Conservation (phyloP, 495 filamentous ascomycete genomes). For the Aspergillus affinis region DNA sequence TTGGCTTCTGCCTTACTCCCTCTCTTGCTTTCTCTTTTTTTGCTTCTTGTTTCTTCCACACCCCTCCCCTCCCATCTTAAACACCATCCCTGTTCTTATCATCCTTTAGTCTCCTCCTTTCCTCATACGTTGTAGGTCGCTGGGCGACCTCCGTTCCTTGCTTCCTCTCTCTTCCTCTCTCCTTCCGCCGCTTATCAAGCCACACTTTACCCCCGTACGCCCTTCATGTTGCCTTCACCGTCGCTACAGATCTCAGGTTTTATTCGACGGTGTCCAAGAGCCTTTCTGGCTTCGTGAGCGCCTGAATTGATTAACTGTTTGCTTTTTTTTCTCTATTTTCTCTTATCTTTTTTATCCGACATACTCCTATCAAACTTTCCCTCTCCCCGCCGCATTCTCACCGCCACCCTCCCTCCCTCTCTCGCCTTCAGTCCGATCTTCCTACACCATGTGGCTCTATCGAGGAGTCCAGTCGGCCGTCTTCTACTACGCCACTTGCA, state of each 20-base stretch:
- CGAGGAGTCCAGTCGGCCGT: conserved; percentile 71
- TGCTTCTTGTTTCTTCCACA: conserved; percentile 3
- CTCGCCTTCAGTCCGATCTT: not conserved
- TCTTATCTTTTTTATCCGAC: not conserved
- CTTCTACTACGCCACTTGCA: conserved; percentile 83
- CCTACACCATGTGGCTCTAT: conserved; percentile 52
- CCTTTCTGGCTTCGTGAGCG: conserved; percentile 27
- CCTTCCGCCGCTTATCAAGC: conserved; percentile 14
- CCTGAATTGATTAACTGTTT: conserved; percentile 2
- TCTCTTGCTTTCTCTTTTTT: conserved; percentile 15
- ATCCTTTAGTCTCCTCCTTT: conserved; percentile 1
- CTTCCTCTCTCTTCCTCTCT: conserved; percentile 13
- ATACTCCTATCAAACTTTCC: not conserved
- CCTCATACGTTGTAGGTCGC: conserved; percentile 30
- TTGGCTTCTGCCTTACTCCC: conserved; percentile 7
- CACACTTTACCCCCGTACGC: conserved; percentile 21
- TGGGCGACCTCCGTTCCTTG: conserved; percentile 32
- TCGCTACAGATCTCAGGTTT: conserved; percentile 23
- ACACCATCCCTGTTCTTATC: conserved; percentile 6
- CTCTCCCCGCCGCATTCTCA: not conserved
- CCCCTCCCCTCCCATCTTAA: conserved; percentile 6
- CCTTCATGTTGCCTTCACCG: conserved; percentile 45
- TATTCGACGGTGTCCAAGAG: conserved; percentile 27
- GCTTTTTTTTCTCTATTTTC: not conserved
- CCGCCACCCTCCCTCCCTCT: conserved; percentile 6